Conservation (phyloP, 345 rosid species). For the Populus pruinosa region DNA sequence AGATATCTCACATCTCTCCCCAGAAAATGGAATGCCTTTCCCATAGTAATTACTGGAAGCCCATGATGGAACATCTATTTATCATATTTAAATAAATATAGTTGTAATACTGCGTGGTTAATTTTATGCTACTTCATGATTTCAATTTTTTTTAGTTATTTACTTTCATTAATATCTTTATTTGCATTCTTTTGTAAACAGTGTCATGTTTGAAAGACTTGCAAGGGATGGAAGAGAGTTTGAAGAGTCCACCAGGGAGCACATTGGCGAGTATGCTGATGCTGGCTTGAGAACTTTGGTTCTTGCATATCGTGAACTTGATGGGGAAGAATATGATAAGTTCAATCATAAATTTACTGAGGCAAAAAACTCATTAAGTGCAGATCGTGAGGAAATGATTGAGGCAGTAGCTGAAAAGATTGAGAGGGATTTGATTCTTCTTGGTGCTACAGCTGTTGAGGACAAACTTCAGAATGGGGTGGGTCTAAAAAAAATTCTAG, state of each 20-base stretch:
- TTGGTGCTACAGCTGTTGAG: slow-evolving; percentile 95
- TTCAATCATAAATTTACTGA: slow-evolving; percentile 61
- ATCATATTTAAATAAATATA: background rate
- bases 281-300: slow-evolving; percentile 93
- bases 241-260: slow-evolving; percentile 65
- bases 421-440: slow-evolving; percentile 74
- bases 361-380: slow-evolving; percentile 61
- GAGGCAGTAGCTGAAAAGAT: slow-evolving; percentile 66
- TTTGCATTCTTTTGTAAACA: slow-evolving; percentile 20
- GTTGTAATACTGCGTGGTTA: background rate
- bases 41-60: slow-evolving; percentile 2
- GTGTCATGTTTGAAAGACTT: slow-evolving; percentile 92
- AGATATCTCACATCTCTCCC: background rate
- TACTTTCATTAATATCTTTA: background rate
- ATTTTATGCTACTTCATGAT: slow-evolving; percentile 10
- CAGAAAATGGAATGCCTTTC: background rate
- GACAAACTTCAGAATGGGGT: slow-evolving; percentile 99
- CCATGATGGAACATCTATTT: background rate
- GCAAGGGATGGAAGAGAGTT: slow-evolving; percentile 51
- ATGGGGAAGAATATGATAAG: slow-evolving; percentile 62
- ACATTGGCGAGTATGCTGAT: slow-evolving; percentile 77
- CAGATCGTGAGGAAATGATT: slow-evolving; percentile 64
- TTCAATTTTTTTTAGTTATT: background rate
- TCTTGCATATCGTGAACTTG: slow-evolving; percentile 82
- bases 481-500: slow-evolving; percentile 5